A percentile compares a stretch with the other conserved stretches of the same genome.
Evolutionary conservation across 495 filamentous ascomycete genomes (phyloP).

Genomic region (Elasticomyces elasticus): DNA sequence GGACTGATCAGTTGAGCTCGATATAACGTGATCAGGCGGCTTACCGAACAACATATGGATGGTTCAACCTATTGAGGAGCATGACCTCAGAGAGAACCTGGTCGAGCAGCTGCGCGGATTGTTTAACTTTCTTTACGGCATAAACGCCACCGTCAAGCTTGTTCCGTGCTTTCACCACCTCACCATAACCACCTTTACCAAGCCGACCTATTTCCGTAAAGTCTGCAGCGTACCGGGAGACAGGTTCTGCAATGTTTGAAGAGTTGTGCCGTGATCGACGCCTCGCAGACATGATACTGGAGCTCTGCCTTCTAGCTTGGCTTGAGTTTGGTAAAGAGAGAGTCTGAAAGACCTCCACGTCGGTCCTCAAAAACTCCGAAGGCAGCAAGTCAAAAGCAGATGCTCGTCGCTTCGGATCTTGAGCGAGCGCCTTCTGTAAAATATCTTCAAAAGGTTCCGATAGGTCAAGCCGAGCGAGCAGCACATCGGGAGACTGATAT

Average conservation of each 20-base stretch:
- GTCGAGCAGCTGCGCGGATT: conserved; percentile 67
- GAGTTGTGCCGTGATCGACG: conserved; percentile 19
- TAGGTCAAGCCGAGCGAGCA: conserved; percentile 54
- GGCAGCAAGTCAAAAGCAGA: conserved; percentile 83
- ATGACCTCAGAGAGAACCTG: conserved; percentile 79
- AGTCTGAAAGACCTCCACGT: conserved; percentile 37
- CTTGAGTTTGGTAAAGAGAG: background rate
- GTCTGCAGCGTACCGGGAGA: conserved; percentile 73
- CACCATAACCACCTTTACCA: conserved; percentile 89
- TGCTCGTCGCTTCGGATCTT: conserved; percentile 71
- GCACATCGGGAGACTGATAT: conserved; percentile 64
- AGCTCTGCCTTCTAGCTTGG: background rate
- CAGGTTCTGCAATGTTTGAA: conserved; percentile 19
- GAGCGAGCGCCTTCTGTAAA: conserved; percentile 68
- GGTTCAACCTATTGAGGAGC: conserved; percentile 80
- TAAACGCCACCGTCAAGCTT: conserved; percentile 88
- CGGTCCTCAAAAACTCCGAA: conserved; percentile 72
- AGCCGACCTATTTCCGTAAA: conserved; percentile 82
- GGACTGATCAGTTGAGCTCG: too few species aligned
- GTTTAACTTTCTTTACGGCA: conserved; percentile 91
- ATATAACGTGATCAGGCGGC: too few species aligned
- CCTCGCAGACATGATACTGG: background rate
- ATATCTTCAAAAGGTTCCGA: conserved; percentile 70
- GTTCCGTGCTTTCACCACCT: conserved; percentile 93
- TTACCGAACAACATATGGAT: conserved; percentile 92